Base-by-base conservation (phyloP, 495 filamentous ascomycete genomes). In the Talaromyces ruber region DNA sequence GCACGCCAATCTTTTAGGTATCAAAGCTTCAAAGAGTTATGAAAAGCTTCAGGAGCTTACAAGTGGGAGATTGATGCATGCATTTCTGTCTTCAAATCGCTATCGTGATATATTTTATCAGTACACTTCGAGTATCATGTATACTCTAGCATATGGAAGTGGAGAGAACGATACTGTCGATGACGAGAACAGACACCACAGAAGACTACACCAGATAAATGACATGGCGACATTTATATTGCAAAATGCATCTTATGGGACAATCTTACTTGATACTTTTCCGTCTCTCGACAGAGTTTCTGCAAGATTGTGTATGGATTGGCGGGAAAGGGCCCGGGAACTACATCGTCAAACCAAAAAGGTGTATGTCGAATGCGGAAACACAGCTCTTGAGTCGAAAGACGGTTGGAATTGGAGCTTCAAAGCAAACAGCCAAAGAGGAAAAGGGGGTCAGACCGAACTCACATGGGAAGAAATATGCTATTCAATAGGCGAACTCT, bases 71-170 rank as follows among this genome's bases (percentile, higher is more conserved):
- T 67, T 74, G 66, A 65, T 74, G 2, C 59, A 63, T 34, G 58
- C 67, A 24, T 37, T 52, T 18, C 59, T 61, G 6, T 4, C 22
- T 2, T 43, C 45, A 50, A 54, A 61, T 37, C 2, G 21, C 11
- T 61, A n/a, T 12, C 54, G 43, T 5, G 77, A 82, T 63, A 73
- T 75, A 32, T 74, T 87, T 56, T 82, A 86, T 66, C 82, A 85
- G 55, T 86, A 83, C 68, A 82, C 82, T 22, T 74, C 78, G 14
- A 81, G 84, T 8, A 81, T 84, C 7, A 82, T 85, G n/a, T 82
- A 78, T 24, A 61, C 59, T 26, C 18, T 61, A 6, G 45, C 43
- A 4, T 53, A 50, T 28, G 59, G 59, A 26, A 11, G 3, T 25
- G 50, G 50, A 53, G 22, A 22, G 3, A 25, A 9, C 7, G 3